Conservation (phyloP, 2,329 filamentous ascomycete genomes). For the Colletotrichum somersetense region DNA sequence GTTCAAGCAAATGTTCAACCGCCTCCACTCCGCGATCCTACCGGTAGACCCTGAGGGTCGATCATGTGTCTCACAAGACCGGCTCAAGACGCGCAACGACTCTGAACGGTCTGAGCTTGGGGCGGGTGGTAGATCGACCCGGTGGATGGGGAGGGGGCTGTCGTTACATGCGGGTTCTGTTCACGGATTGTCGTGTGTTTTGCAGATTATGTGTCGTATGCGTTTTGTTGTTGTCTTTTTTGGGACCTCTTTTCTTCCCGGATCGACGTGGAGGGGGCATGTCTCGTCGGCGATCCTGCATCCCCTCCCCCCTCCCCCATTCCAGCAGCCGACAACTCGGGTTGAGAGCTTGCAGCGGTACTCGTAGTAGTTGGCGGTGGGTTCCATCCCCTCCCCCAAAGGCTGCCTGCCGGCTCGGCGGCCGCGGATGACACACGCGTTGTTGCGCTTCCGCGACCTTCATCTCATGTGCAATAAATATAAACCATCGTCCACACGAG, state of each 20-base stretch:
- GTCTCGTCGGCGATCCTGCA: not conserved
- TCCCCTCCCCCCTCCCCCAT: too few relatives aligned
- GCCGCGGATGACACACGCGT: not conserved
- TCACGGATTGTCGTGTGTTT: not conserved
- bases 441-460: not conserved
- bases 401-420: too few relatives aligned
- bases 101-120: conserved; percentile 4
- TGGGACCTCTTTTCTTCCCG: not conserved
- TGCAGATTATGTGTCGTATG: not conserved
- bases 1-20: not conserved
- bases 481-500: not conserved
- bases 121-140: not conserved
- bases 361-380: not conserved
- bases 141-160: not conserved
- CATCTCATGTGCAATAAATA: not conserved
- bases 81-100: conserved; percentile 16
- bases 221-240: not conserved
- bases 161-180: not conserved
- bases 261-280: not conserved
- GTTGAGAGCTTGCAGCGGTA: not conserved
- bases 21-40: not conserved
- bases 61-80: conserved; percentile 16
- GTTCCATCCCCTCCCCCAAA: too few relatives aligned
- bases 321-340: not conserved
- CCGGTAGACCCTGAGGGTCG: not conserved